Percentiles rank a stretch among this genome's conserved stretches.
Evolutionary conservation across 805 yeast species (phyloP).

Genomic region (Cyberlindnera mississippiensis): DNA sequence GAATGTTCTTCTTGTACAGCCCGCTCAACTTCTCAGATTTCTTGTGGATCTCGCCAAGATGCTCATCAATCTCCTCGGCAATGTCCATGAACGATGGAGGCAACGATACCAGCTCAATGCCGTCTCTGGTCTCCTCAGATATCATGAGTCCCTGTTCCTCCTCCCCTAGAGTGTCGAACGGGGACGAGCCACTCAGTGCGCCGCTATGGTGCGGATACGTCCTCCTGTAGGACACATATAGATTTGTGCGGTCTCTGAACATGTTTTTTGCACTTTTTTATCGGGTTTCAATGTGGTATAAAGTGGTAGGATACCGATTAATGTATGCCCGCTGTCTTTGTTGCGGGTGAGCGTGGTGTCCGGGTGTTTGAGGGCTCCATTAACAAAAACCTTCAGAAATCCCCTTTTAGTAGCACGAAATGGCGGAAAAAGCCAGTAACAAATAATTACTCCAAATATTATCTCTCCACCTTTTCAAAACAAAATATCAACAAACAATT

Average conservation of each 20-base stretch:
- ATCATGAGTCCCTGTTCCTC: slow-evolving; percentile 30
- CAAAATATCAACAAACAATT: too few species aligned
- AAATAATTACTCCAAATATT: too few species aligned
- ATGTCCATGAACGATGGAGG: slow-evolving; percentile 81
- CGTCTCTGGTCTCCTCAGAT: slow-evolving; percentile 12
- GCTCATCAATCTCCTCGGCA: slow-evolving; percentile 64
- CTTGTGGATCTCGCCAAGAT: slow-evolving; percentile 47
- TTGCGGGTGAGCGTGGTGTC: too few species aligned
- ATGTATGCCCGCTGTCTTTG: too few species aligned
- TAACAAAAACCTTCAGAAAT: too few species aligned
- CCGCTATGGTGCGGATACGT: slow-evolving; percentile 76
- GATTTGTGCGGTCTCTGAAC: slow-evolving; percentile 94
- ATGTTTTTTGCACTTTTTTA: slow-evolving; percentile 35
- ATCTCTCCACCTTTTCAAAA: too few species aligned
- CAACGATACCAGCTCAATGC: slow-evolving; percentile 57
- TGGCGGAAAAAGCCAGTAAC: too few species aligned
- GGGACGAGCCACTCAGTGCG: slow-evolving; percentile 17
- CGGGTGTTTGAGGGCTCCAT: too few species aligned
- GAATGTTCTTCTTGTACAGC: slow-evolving; percentile 73
- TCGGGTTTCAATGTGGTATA: too few species aligned
- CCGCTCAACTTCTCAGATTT: slow-evolving; percentile 59
- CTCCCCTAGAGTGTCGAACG: slow-evolving; percentile 27
- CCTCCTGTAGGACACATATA: slow-evolving; percentile 81
- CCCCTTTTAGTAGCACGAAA: too few species aligned
- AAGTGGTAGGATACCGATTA: too few species aligned